Percentiles rank a stretch among this genome's conserved stretches.
Conservation (phyloP, 1,139 yeast genomes). For the Suhomyces bribrorum region DNA sequence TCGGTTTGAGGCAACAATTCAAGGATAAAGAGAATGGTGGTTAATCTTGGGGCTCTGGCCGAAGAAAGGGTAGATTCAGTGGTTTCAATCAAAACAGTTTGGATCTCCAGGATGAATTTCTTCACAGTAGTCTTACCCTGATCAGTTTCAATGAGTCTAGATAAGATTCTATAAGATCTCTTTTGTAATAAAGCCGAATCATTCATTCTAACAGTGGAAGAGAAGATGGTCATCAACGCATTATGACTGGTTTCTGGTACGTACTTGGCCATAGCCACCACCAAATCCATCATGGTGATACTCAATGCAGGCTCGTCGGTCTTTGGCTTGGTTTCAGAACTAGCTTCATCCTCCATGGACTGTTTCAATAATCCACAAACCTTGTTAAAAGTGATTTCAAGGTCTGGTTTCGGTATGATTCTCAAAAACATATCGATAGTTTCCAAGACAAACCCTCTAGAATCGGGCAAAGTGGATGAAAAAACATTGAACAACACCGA, state of each 20-base stretch:
- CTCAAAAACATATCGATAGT: slow-evolving; percentile 80
- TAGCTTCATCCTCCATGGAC: slow-evolving; percentile 66
- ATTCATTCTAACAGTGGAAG: slow-evolving; percentile 57
- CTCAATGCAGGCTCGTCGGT: slow-evolving; percentile 55
- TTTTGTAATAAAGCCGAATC: slow-evolving; percentile 77
- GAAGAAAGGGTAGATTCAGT: slow-evolving; percentile 65
- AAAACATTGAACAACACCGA: slow-evolving; percentile 91
- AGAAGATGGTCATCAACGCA: slow-evolving; percentile 77
- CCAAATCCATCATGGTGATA: slow-evolving; percentile 86
- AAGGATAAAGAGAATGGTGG: slow-evolving; percentile 62
- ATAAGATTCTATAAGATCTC: slow-evolving; percentile 81
- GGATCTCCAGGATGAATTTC: slow-evolving; percentile 58
- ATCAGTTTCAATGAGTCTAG: slow-evolving; percentile 68
- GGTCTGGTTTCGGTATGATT: slow-evolving; percentile 66
- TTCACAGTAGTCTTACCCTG: slow-evolving; percentile 56
- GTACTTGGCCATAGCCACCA: slow-evolving; percentile 83
- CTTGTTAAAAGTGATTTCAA: slow-evolving; percentile 77
- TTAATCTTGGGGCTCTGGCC: slow-evolving; percentile 79
- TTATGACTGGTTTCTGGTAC: slow-evolving; percentile 70
- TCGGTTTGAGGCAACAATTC: slow-evolving; percentile 62
- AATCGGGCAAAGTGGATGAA: slow-evolving; percentile 80
- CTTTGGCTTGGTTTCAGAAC: slow-evolving; percentile 11
- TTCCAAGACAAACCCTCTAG: slow-evolving; percentile 81
- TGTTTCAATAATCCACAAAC: slow-evolving; percentile 77
- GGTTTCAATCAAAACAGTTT: slow-evolving; percentile 58